Evolutionary conservation across 768 basidiomycete genomes (phyloP).

Genomic region (Sarcodon aspratus): DNA sequence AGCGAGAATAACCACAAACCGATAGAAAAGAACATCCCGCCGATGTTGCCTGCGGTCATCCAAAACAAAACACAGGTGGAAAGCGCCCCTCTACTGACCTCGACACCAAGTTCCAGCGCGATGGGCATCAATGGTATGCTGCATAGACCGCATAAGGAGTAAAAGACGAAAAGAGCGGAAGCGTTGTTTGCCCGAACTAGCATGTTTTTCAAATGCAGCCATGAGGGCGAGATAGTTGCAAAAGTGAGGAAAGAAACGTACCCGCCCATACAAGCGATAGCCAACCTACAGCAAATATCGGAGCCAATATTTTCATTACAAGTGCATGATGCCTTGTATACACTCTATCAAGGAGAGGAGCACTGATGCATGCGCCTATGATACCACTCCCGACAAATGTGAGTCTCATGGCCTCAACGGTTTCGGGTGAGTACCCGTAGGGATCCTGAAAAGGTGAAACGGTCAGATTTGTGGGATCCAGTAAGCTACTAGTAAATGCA

Average conservation of each 20-base stretch:
- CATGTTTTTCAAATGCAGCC: background rate
- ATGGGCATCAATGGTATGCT: constrained; percentile 67
- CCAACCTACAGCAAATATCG: constrained; percentile 53
- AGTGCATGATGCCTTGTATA: constrained; percentile 61
- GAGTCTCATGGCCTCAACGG: constrained; percentile 63
- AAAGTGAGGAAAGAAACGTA: constrained; percentile 17
- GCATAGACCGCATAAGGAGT: constrained; percentile 54
- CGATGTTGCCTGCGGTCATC: constrained; percentile 58
- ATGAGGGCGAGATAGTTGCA: background rate
- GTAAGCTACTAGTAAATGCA: too few relatives aligned
- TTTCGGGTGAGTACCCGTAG: constrained; percentile 54
- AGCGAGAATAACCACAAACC: constrained; percentile 31
- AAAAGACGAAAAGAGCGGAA: constrained; percentile 51
- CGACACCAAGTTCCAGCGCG: constrained; percentile 66
- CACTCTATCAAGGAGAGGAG: constrained; percentile 76
- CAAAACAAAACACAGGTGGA: constrained; percentile 68
- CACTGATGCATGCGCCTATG: constrained; percentile 49
- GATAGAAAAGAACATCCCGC: constrained; percentile 50
- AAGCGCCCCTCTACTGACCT: constrained; percentile 71
- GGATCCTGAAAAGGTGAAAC: constrained; percentile 45
- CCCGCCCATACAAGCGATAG: constrained; percentile 75
- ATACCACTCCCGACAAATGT: constrained; percentile 61
- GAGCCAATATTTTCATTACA: constrained; percentile 47
- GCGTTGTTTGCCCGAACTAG: constrained; percentile 52
- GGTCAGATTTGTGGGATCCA: too few relatives aligned